Percentiles rank a stretch among this genome's conserved stretches.
Conservation (phyloP, 495 filamentous ascomycete species). For the Neurospora sp. region DNA sequence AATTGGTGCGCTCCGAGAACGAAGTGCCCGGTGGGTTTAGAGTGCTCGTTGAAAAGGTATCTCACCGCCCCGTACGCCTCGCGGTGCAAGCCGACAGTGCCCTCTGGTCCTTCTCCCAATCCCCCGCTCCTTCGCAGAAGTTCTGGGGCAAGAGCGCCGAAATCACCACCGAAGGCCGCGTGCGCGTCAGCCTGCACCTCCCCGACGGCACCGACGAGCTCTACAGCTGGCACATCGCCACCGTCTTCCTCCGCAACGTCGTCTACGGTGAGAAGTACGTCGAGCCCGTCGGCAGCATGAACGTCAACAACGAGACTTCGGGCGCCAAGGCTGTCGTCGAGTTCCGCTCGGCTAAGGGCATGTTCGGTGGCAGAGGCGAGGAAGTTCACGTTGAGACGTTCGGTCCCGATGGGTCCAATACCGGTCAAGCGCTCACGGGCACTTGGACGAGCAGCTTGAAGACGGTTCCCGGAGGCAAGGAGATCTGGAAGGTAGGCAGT, state of each 20-base stretch:
- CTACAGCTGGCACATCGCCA: constrained; percentile 77
- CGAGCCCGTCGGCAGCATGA: constrained; percentile 84
- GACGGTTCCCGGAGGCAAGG: constrained; percentile 49
- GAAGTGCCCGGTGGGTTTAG: constrained; percentile 64
- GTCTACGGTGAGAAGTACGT: constrained; percentile 98
- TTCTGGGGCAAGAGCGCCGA: constrained; percentile 98
- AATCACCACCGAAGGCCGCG: constrained; percentile 80
- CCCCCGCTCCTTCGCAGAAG: constrained; percentile 81
- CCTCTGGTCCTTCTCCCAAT: constrained; percentile 76
- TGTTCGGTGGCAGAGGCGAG: constrained; percentile 91
- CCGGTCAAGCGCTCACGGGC: constrained; percentile 56
- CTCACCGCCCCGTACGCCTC: constrained; percentile 81
- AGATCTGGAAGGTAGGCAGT: constrained; percentile 67
- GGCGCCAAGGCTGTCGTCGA: constrained; percentile 70
- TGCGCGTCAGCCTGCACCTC: constrained; percentile 53
- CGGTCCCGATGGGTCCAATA: constrained; percentile 49
- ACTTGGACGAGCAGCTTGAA: constrained; percentile 74
- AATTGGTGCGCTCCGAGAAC: constrained; percentile 76
- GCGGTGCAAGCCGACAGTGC: constrained; percentile 85
- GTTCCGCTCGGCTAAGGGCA: constrained; percentile 76
- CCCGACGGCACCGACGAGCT: constrained; percentile 59
- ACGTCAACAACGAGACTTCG: constrained; percentile 67
- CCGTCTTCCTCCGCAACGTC: constrained; percentile 86
- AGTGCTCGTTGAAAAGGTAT: constrained; percentile 86
- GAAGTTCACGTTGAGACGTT: constrained; percentile 70